Percentiles rank a stretch among this genome's conserved stretches.
phyloP scores from a whole-genome alignment of 2,329 filamentous ascomycete species.

The Trichoderma citrinoviride region DNA sequence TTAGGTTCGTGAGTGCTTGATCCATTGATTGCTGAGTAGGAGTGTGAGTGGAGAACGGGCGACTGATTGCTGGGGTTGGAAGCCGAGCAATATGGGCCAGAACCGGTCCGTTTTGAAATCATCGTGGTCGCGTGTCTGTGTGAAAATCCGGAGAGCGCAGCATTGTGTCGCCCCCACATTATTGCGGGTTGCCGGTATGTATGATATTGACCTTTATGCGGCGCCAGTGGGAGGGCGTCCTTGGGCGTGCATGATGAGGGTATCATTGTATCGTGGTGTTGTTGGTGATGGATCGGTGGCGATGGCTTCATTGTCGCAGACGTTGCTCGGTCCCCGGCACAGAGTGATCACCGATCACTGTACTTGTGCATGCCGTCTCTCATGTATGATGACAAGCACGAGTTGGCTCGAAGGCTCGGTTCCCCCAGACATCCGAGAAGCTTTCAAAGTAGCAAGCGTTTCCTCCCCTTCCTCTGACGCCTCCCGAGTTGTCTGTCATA shows the following conservation, averaged over 20 bases:
- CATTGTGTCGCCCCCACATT: not conserved
- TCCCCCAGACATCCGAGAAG: not conserved
- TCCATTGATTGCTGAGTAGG: not conserved
- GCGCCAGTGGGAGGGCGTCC: not conserved
- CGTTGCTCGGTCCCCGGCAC: too few relatives aligned
- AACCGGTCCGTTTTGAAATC: conserved; percentile 6
- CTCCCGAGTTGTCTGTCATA: not conserved
- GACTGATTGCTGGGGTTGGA: not conserved
- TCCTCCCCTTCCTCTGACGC: not conserved
- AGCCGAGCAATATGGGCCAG: not conserved
- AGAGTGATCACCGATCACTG: too few relatives aligned
- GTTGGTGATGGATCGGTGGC: not conserved
- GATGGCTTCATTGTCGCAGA: not conserved
- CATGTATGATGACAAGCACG: too few relatives aligned
- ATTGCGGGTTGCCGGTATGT: not conserved
- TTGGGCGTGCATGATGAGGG: not conserved
- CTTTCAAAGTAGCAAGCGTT: not conserved
- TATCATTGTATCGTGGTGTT: not conserved
- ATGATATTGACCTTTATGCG: not conserved
- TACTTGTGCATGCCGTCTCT: not conserved
- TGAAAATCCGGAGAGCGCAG: conserved; percentile 9
- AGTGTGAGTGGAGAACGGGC: conserved; percentile 7
- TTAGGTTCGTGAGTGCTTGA: not conserved
- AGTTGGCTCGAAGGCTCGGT: not conserved
- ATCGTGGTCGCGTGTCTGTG: conserved; percentile 10